Percentiles rank a stretch among this genome's conserved stretches.
Evolutionary conservation across 1,284 basidiomycete genomes (phyloP).

Genomic region (Apiotrichum mycotoxinovorans): DNA sequence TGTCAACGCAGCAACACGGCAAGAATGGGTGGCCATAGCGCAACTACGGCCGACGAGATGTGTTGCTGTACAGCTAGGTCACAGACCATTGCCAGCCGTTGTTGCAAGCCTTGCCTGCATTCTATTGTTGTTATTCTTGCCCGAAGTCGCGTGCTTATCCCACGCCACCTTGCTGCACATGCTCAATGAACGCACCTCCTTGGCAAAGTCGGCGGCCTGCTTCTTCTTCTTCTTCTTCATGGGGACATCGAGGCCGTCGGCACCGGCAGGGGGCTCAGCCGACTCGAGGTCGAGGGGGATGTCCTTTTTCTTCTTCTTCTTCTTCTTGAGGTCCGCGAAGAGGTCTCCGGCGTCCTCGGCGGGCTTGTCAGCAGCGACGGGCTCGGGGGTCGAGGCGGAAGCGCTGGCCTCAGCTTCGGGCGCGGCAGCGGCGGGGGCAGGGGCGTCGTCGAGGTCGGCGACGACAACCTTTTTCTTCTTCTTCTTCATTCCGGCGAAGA

Average conservation of each 20-base stretch:
- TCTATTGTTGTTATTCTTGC: too few species aligned
- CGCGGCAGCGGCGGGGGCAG: slow-evolving; percentile 27
- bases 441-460: slow-evolving; percentile 47
- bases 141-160: not conserved
- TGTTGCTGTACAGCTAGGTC: too few species aligned
- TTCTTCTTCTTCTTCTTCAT: slow-evolving; percentile 56
- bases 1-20: not conserved
- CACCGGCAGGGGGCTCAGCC: slow-evolving; percentile 12
- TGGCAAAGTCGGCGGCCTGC: slow-evolving; percentile 61
- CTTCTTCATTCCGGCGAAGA: slow-evolving; percentile 56
- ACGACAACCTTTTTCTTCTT: slow-evolving; percentile 54
- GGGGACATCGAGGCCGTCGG: slow-evolving; percentile 50
- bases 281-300: slow-evolving; percentile 47
- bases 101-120: too few species aligned
- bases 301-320: slow-evolving; percentile 54
- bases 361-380: slow-evolving; percentile 27
- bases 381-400: slow-evolving; percentile 36
- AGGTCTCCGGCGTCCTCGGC: slow-evolving; percentile 41
- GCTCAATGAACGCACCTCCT: slow-evolving; percentile 55
- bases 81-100: too few species aligned
- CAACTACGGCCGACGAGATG: not conserved
- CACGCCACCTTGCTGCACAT: not conserved
- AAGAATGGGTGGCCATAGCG: not conserved
- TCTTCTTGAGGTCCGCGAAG: slow-evolving; percentile 57
- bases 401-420: slow-evolving; percentile 30